Evolutionary conservation across 768 basidiomycete genomes (phyloP).

Genomic region (Hydnomerulius pinastri): DNA sequence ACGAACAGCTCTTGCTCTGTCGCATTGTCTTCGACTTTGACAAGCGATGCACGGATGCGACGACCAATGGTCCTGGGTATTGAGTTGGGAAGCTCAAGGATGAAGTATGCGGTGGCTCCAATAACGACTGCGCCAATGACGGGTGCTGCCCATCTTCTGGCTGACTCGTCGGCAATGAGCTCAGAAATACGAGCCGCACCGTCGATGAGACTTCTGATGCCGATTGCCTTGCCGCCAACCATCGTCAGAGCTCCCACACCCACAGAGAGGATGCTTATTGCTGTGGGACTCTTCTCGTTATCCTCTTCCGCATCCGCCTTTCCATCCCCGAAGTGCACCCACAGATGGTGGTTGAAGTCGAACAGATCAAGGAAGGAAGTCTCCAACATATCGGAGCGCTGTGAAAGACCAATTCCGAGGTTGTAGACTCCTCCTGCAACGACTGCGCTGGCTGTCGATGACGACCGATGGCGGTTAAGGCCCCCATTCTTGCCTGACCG

Average conservation of each 20-base stretch:
- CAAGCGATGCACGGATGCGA: slow-evolving; percentile 69
- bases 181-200: slow-evolving; percentile 75
- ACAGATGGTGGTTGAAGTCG: slow-evolving; percentile 81
- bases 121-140: slow-evolving; percentile 75
- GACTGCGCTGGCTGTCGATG: slow-evolving; percentile 46
- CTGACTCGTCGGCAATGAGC: slow-evolving; percentile 74
- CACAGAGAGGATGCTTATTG: slow-evolving; percentile 71
- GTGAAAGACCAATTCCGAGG: slow-evolving; percentile 80
- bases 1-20: slow-evolving; percentile 61
- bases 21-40: slow-evolving; percentile 44
- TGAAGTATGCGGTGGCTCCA: slow-evolving; percentile 76
- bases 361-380: slow-evolving; percentile 83
- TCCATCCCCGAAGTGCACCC: slow-evolving; percentile 64
- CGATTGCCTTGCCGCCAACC: slow-evolving; percentile 82
- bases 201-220: slow-evolving; percentile 76
- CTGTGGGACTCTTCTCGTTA: slow-evolving; percentile 51
- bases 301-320: slow-evolving; percentile 28
- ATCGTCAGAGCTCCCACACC: slow-evolving; percentile 87
- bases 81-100: slow-evolving; percentile 84
- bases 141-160: slow-evolving; percentile 87
- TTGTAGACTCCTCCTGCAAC: slow-evolving; percentile 80
- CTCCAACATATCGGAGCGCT: slow-evolving; percentile 76
- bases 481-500: slow-evolving; percentile 45
- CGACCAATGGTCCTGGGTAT: slow-evolving; percentile 91
- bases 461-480: slow-evolving; percentile 37